Evolutionary conservation across 2,329 filamentous ascomycete species (phyloP), one percentile per base, ranked within the genome.

Genomic region (Alternaria metachromatica): DNA sequence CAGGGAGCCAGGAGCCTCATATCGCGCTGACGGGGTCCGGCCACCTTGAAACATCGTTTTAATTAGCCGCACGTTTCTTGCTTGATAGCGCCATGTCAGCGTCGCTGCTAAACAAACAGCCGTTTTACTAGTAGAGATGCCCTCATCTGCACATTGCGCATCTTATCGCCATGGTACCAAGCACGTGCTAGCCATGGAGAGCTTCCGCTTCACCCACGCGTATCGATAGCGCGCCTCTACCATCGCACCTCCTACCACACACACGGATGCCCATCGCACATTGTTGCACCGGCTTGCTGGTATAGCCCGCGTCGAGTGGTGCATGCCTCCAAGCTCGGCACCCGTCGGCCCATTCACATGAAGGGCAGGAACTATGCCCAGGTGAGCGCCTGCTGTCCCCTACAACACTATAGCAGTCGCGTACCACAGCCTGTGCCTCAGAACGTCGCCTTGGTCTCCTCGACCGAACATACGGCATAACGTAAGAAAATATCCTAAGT

Each of bases 41-140:
- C 61, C 18, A 50, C 37, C n/a, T 55, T 54, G 54, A 62, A 62
- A 58, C 65, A 55, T 44, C 49, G 56, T 60, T 50, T 60, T 54
- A 55, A 60, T 60, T 58, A 60, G 30, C 33, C 56, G 44, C 33
- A 20, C 37, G 49, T 30, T 37, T 30, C 20, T 46, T 46, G 60
- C 33, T 41, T 41, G 12, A n/a, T 41, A 13, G 20, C 50, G 50
- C 28, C n/a, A 54, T 48, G 28, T 46, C 43, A 13, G 41, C 21
- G 26, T 54, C 26, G 11, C 25, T 23, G 30, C 30, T 49, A 45
- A n/a, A 18, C 25, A 33, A 4, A 21, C 25, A 8, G n/a, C 26
- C 11, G 33, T 44, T 49, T 51, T 20, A 44, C 45, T 48, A 26
- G 30, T 12, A 10, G 6, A 11, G 21, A 20, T 54, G 6, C 45